These are phyloP conservation scores for Geosiphon pyriformis DNA, from an alignment of 192 early-diverging fungal genomes.

Conservation along the genomic window DNA sequence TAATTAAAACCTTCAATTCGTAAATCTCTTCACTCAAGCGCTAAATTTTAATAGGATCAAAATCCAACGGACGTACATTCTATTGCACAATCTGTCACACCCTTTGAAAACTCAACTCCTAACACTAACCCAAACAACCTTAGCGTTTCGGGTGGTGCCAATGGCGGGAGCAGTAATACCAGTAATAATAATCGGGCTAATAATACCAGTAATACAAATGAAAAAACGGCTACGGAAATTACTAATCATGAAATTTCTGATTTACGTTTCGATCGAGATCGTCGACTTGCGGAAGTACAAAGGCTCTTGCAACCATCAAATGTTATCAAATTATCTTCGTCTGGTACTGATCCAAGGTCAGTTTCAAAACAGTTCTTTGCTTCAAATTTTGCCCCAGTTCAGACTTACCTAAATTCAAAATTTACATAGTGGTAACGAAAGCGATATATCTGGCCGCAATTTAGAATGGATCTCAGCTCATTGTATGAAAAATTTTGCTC, in stretches of 20 bases:
- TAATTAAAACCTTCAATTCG: not conserved
- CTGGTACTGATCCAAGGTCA: constrained; percentile 25
- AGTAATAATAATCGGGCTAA: not conserved
- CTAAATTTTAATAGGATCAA: not conserved
- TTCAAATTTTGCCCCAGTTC: too few species aligned
- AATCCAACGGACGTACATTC: constrained; percentile 2
- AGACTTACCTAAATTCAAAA: not conserved
- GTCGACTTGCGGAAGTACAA: constrained; percentile 48
- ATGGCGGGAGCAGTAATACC: not conserved
- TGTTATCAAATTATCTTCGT: constrained; percentile 26
- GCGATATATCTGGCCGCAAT: constrained; percentile 20
- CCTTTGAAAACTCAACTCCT: not conserved
- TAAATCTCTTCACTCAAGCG: too few species aligned
- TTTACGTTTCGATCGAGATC: constrained; percentile 51
- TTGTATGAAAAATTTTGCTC: constrained; percentile 51
- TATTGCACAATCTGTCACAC: not conserved
- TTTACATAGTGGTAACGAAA: not conserved
- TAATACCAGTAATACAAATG: not conserved
- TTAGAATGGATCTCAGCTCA: constrained; percentile 3
- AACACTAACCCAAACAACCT: too few species aligned
- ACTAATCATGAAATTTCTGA: constrained; percentile 46
- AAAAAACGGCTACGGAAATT: constrained; percentile 24
- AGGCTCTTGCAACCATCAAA: constrained; percentile 40
- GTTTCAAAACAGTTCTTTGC: constrained; percentile 36
- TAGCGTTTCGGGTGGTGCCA: not conserved